These are phyloP conservation scores for Chlorella sp. DNA, from an alignment of 139 green algal species.

Conservation along the genomic window DNA sequence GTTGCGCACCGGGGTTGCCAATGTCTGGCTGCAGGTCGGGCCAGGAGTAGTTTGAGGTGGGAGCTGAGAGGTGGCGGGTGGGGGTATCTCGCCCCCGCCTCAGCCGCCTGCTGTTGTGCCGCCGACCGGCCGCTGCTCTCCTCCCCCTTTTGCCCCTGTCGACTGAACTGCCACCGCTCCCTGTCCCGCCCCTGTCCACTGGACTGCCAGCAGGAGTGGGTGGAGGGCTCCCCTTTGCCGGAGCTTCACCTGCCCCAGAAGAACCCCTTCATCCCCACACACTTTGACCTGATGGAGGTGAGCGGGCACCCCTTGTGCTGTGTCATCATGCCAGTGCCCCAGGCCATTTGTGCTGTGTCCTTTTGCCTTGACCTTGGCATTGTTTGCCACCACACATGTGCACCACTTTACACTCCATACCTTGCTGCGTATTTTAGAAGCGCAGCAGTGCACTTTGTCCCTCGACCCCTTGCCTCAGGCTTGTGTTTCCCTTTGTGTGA, in stretches of 20 bases:
- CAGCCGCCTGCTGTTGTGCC: too few species aligned
- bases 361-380: background rate
- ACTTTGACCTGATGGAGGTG: conserved; percentile 57
- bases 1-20: too few species aligned
- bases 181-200: background rate
- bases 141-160: background rate
- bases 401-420: background rate
- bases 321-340: too few species aligned
- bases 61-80: too few species aligned
- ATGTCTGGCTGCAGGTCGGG: too few species aligned
- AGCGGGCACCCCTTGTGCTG: background rate
- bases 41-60: too few species aligned
- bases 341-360: background rate
- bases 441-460: too few species aligned
- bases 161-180: background rate
- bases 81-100: too few species aligned
- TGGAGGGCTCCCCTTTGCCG: background rate
- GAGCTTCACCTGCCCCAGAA: conserved; percentile 74
- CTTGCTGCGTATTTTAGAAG: too few species aligned
- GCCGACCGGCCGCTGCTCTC: too few species aligned
- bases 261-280: conserved; percentile 86
- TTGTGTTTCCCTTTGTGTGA: too few species aligned
- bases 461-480: too few species aligned
- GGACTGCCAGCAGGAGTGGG: conserved; percentile 15
- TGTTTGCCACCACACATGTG: background rate